These are phyloP conservation scores for Nemania sp. DNA, from an alignment of 2,329 filamentous ascomycete species.

Conservation along the genomic window DNA sequence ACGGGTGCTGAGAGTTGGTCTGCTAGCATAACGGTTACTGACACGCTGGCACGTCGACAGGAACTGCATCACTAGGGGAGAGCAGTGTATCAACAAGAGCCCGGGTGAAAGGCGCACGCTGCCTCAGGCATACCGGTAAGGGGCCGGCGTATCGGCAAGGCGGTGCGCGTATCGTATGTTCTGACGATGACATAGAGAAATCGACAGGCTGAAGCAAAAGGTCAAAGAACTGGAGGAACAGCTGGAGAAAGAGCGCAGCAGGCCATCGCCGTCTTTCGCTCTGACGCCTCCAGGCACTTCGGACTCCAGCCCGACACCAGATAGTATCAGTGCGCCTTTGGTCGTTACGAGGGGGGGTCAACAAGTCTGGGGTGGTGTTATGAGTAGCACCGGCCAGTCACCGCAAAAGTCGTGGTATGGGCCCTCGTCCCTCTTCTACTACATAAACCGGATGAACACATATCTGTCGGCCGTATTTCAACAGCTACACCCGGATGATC, in stretches of 20 bases:
- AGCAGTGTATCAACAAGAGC: slow-evolving; percentile 43
- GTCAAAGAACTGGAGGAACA: slow-evolving; percentile 41
- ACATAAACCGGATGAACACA: slow-evolving; percentile 45
- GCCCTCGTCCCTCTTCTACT: slow-evolving; percentile 49
- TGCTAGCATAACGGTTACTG: slow-evolving; percentile 6
- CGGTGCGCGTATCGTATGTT: background rate
- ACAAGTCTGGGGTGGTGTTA: slow-evolving; percentile 44
- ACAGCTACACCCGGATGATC: slow-evolving; percentile 38
- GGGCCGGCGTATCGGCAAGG: background rate
- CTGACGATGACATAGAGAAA: slow-evolving; percentile 36
- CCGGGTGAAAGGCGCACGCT: slow-evolving; percentile 41
- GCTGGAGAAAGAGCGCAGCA: slow-evolving; percentile 27
- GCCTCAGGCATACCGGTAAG: slow-evolving; percentile 36
- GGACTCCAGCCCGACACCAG: slow-evolving; percentile 19
- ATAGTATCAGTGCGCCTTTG: background rate
- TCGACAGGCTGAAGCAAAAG: slow-evolving; percentile 43
- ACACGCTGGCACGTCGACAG: slow-evolving; percentile 15
- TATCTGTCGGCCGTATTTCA: slow-evolving; percentile 44
- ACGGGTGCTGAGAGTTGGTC: background rate
- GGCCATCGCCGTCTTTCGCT: slow-evolving; percentile 6
- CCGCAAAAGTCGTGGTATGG: slow-evolving; percentile 47
- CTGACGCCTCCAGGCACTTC: slow-evolving; percentile 26
- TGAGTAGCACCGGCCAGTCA: slow-evolving; percentile 42
- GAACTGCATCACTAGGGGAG: slow-evolving; percentile 45
- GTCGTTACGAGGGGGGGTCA: background rate